phyloP scores from a whole-genome alignment of 164 flowering plant species.

The Hamamelis virginiana region DNA sequence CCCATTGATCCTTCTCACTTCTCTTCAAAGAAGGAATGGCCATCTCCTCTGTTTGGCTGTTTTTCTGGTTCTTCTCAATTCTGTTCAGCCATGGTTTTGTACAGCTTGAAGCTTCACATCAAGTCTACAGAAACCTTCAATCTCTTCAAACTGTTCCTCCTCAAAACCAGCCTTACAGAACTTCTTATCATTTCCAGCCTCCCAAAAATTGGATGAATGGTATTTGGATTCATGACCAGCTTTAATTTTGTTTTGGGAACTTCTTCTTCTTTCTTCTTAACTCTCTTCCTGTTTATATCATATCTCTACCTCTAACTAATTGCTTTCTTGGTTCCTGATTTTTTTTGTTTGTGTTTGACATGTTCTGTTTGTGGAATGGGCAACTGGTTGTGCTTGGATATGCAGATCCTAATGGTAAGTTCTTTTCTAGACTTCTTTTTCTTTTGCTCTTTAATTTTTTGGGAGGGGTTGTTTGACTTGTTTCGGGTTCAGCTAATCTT shows the following conservation, averaged over 20 bases:
- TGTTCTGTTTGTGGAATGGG: slow-evolving; percentile 10
- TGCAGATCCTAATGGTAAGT: slow-evolving; percentile 52
- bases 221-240: slow-evolving; percentile 3
- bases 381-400: slow-evolving; percentile 12
- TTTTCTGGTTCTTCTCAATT: slow-evolving; percentile 2
- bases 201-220: slow-evolving; percentile 62
- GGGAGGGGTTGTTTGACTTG: background rate
- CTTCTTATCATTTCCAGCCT: slow-evolving; percentile 55
- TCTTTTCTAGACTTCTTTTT: background rate
- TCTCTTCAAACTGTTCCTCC: background rate
- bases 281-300: background rate
- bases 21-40: background rate
- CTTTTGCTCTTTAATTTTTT: background rate
- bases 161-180: slow-evolving; percentile 38
- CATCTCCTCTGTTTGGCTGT: background rate
- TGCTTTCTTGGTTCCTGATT: background rate
- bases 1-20: background rate
- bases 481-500: background rate
- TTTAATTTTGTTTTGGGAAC: background rate
- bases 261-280: background rate
- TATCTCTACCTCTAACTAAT: background rate
- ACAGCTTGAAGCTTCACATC: slow-evolving; percentile 30
- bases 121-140: slow-evolving; percentile 15
- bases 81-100: slow-evolving; percentile 14
- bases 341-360: background rate